Conservation (phyloP, 306 rosid genomes). For the barrel medic (Medicago truncatula) region DNA sequence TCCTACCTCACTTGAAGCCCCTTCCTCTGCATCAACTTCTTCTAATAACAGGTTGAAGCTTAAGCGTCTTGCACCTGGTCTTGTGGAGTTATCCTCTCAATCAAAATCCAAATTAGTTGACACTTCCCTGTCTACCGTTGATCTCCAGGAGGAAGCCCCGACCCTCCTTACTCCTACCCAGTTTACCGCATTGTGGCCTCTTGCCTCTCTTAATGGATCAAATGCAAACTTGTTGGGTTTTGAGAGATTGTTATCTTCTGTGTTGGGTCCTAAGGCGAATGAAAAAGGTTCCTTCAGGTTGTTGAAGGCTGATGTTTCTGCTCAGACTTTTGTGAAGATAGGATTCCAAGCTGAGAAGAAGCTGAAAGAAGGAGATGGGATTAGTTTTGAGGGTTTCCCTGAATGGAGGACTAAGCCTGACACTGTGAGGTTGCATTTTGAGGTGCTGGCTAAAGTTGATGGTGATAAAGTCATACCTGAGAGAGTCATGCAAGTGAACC, state of each 20-base stretch:
- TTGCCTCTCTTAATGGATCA: constrained; percentile 83
- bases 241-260: constrained; percentile 71
- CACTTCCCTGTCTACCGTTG: constrained; percentile 44
- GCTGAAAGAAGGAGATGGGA: constrained; percentile 72
- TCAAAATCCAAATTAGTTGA: constrained; percentile 51
- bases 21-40: constrained; percentile 64
- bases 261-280: constrained; percentile 72
- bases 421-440: constrained; percentile 69
- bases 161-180: constrained; percentile 68
- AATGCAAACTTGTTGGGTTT: constrained; percentile 75
- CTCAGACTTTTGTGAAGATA: constrained; percentile 81
- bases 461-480: constrained; percentile 85
- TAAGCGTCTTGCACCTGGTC: constrained; percentile 94
- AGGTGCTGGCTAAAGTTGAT: constrained; percentile 91
- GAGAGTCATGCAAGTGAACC: constrained; percentile 63
- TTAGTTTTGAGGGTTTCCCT: constrained; percentile 61
- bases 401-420: constrained; percentile 92
- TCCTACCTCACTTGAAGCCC: constrained; percentile 77
- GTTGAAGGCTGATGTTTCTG: constrained; percentile 87
- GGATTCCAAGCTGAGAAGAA: constrained; percentile 90
- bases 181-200: constrained; percentile 80
- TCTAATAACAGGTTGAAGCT: constrained; percentile 76
- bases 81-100: constrained; percentile 82
- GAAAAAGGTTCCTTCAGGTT: constrained; percentile 81
- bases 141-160: constrained; percentile 56